Base-by-base conservation (phyloP, 345 rosid genomes). In the Arabidopsis suecica region DNA sequence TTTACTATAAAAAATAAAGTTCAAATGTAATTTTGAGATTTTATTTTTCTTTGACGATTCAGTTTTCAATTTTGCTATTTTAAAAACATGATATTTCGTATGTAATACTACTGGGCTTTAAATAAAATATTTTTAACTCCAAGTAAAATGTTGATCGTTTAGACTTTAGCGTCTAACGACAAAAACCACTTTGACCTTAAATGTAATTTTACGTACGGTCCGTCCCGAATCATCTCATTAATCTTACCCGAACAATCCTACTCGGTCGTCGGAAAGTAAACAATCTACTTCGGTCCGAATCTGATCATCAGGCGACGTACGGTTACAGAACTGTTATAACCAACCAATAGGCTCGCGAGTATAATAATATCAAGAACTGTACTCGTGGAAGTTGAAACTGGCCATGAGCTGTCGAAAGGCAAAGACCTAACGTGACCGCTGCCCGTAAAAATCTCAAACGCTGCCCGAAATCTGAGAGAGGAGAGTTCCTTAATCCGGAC, bases 391-490 rank as follows among this genome's bases (percentile, higher is more conserved):
- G 41, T 48, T 42, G 49, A 76, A 76, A 77, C 72, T 77, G 68
- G 77, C 58, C 22, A 48, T 72, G 73, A 78, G 81, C 81, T 78
- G 81, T 65, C 72, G 33, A 34, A 65, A 38, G 53, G 50, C 71
- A n/a, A 75, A 53, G 49, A 68, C 56, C 33, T 41, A 61, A 64
- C 37, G 37, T 77, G 60, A 70, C 54, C 72, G 62, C 56, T 77
- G 68, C 72, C 80, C 80, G 55, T 38, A 13, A 38, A 48, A 25
- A 22, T 57, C 53, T 30, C 32, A 65, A 78, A 58, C 40, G 63
- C 77, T 78, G 74, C 78, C 81, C 81, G 68, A 78, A 72, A 51
- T 78, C 53, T 66, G 73, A 71, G 77, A 40, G 61, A 57, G 14
- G 64, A 41, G 38, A 76, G 60, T 62, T 76, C 71, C 80, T 62